Base-by-base conservation (phyloP, 805 yeast species). In the Maudiozyma pseudohumilis region DNA sequence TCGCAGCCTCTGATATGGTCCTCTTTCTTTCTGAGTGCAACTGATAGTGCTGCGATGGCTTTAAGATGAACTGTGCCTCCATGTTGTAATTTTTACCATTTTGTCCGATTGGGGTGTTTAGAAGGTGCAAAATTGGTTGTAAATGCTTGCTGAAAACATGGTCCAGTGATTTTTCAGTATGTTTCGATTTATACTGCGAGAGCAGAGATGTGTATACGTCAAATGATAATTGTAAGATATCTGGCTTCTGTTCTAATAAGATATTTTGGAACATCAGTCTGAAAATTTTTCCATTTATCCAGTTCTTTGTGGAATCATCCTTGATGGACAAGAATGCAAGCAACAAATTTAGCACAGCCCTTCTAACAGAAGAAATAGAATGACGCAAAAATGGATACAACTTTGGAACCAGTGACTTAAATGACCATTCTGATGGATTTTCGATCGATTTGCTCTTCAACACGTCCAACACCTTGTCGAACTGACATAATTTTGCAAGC, bases 91-190 rank as follows among this genome's bases (percentile, higher is more conserved):
- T 83, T 55, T 80, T 83, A 45, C 97, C 77, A 4, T 95, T 82
- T 39, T 87, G 77, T 43, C 99, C 98, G 41, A 92, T 82, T 3
- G 99, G 99, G 0, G 97, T 89, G 80, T 85, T 79, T 32, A 86
- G 53, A 31, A 92, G 64, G 12, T 77, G 72, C 37, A 81, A 60
- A 42, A 80, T 64, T 6, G 86, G 80, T 33, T 64, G 65, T 34
- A 74, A 62, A 51, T 83, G 88, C 4, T 65, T 62, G 3, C 64
- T 58, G 44, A 86, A 74, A 2, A 75, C 56, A 2, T 59, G 63
- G 33, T 77, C 82, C 44, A 81, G 58, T 2, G 64, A 45, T 10
- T 67, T 55, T n/a, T 60, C 64, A 3, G 56, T 47, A 26, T 56
- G 57, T 22, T 53, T 53, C 5, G 54, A 42, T 29, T 51, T 47